Percentiles rank a stretch among this genome's conserved stretches.
Conservation (phyloP, 2,329 filamentous ascomycete species). For the Trichoderma citrinoviride region DNA sequence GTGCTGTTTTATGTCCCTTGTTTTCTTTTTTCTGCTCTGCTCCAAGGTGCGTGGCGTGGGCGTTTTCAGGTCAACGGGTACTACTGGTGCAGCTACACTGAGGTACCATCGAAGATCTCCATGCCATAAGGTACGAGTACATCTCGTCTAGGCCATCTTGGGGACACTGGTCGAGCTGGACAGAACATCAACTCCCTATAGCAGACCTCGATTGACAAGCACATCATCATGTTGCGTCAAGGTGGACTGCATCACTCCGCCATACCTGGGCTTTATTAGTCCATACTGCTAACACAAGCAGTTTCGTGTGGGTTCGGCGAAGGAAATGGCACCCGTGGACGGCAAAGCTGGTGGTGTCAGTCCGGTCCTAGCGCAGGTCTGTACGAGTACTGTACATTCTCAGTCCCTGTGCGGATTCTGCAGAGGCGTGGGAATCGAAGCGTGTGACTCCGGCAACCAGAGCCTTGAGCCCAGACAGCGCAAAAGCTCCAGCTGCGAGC, state of each 20-base stretch:
- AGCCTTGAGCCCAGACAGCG: conserved; percentile 14
- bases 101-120: too few relatives aligned
- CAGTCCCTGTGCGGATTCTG: too few relatives aligned
- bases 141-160: too few relatives aligned
- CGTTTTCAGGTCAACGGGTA: too few relatives aligned
- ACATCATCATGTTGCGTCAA: background rate
- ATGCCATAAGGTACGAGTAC: too few relatives aligned
- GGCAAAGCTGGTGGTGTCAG: conserved; percentile 3
- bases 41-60: background rate
- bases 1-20: background rate
- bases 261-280: background rate
- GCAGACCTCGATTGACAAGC: background rate
- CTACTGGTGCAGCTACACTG: too few relatives aligned
- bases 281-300: too few relatives aligned
- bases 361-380: background rate
- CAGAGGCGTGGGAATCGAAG: too few relatives aligned
- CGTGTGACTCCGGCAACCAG: conserved; percentile 19
- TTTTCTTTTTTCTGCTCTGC: background rate
- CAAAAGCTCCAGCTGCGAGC: background rate
- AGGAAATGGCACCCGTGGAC: background rate
- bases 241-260: background rate
- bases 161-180: too few relatives aligned
- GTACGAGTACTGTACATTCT: background rate
- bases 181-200: too few relatives aligned
- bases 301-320: conserved; percentile 3